These are phyloP conservation scores for Oryza punctata DNA, from an alignment of 176 grass and related monocot species.

Conservation along the genomic window DNA sequence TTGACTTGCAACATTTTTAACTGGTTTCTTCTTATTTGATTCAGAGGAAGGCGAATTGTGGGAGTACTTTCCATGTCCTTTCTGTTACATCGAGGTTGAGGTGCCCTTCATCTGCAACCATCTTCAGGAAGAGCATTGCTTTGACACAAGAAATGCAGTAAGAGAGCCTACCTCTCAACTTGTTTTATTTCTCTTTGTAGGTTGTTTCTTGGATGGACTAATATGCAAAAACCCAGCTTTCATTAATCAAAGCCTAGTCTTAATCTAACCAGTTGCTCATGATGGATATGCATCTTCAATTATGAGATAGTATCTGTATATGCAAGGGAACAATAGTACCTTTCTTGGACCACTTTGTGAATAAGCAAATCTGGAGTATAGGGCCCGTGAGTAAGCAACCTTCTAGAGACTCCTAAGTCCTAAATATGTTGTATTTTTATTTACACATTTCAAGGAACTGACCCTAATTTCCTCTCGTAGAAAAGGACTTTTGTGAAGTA, in stretches of 20 bases:
- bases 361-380: conserved; percentile 12
- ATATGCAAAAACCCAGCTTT: not conserved
- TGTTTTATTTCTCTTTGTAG: not conserved
- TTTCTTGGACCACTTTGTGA: not conserved
- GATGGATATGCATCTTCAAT: conserved; percentile 24
- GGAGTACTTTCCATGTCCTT: conserved; percentile 91
- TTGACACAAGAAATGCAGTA: conserved; percentile 79
- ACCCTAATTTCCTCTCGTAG: not conserved
- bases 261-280: not conserved
- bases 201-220: not conserved
- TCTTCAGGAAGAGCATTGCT: conserved; percentile 92
- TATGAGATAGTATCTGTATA: not conserved
- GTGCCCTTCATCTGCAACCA: conserved; percentile 74
- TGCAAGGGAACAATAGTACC: not conserved
- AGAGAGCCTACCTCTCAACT: not conserved
- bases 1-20: not conserved
- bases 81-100: conserved; percentile 83
- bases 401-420: not conserved
- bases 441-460: not conserved
- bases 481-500: not conserved
- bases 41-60: conserved; percentile 66
- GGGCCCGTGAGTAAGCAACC: not conserved
- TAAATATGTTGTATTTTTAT: not conserved
- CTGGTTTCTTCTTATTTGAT: conserved; percentile 2
- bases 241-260: conserved; percentile 3